Conservation (phyloP, 106 monocot species). For the Dioscorea dumetorum region DNA sequence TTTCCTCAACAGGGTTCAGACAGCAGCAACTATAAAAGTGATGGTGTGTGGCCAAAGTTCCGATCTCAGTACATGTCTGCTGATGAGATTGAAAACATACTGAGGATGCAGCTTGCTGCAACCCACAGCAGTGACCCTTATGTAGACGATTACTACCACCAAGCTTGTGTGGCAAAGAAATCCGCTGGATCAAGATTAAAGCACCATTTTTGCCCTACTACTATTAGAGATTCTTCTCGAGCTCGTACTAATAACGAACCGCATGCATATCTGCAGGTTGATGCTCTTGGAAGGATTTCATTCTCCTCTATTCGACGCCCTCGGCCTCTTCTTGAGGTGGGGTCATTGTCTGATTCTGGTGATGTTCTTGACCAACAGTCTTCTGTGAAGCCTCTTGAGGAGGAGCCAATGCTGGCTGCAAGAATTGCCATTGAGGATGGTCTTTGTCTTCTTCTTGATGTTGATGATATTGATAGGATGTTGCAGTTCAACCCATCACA, state of each 20-base stretch:
- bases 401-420: conserved; percentile 84
- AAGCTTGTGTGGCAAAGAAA: conserved; percentile 73
- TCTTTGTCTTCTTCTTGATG: conserved; percentile 70
- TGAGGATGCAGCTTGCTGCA: conserved; percentile 75
- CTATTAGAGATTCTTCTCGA: conserved; percentile 51
- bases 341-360: conserved; percentile 20
- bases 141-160: conserved; percentile 90
- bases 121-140: conserved; percentile 75
- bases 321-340: conserved; percentile 63
- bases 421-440: conserved; percentile 85
- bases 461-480: conserved; percentile 88
- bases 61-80: conserved; percentile 92
- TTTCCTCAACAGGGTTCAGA: conserved; percentile 43
- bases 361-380: conserved; percentile 38
- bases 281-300: conserved; percentile 55
- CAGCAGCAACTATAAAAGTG: conserved; percentile 35
- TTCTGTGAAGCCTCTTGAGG: conserved; percentile 63
- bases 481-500: conserved; percentile 51
- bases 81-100: conserved; percentile 89
- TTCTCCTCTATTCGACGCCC: conserved; percentile 80
- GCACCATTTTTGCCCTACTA: conserved; percentile 56
- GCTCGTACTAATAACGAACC: conserved; percentile 40
- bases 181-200: conserved; percentile 27
- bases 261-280: conserved; percentile 58
- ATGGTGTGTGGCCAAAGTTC: conserved; percentile 34